A percentile compares a stretch with the other conserved stretches of the same genome.
Evolutionary conservation across 1,139 yeast genomes (phyloP).

Genomic region (Zygosaccharomyces pseudobailii): DNA sequence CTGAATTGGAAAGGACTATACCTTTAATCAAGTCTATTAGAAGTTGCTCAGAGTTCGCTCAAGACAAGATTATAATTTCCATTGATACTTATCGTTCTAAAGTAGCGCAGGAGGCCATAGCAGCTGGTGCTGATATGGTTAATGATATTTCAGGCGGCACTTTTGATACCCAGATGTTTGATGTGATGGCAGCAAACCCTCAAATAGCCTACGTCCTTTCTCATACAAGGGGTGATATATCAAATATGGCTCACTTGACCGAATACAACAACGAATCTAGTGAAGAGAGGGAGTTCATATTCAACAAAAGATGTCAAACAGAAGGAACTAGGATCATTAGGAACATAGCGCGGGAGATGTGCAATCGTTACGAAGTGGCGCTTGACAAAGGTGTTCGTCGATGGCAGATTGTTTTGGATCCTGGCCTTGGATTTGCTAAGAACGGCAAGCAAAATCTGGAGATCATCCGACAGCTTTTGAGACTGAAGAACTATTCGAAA

Average conservation of each 20-base stretch:
- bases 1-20: conserved; percentile 60
- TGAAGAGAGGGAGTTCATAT: conserved; percentile 38
- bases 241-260: conserved; percentile 62
- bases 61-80: conserved; percentile 51
- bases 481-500: conserved; percentile 49
- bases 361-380: conserved; percentile 53
- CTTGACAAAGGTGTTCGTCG: conserved; percentile 60
- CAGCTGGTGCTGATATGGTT: conserved; percentile 83
- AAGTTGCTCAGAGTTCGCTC: conserved; percentile 35
- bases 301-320: conserved; percentile 13
- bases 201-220: conserved; percentile 72
- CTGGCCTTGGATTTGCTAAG: conserved; percentile 95
- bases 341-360: conserved; percentile 63
- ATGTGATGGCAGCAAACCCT: conserved; percentile 59
- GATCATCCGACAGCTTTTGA: conserved; percentile 53
- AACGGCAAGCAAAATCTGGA: conserved; percentile 60
- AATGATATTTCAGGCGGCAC: conserved; percentile 86
- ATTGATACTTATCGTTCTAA: conserved; percentile 76
- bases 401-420: conserved; percentile 91
- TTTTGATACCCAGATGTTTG: conserved; percentile 55
- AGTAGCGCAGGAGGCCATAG: conserved; percentile 67
- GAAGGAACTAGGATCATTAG: conserved; percentile 19
- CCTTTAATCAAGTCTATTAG: conserved; percentile 68
- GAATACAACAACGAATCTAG: conserved; percentile 44
- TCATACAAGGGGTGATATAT: conserved; percentile 81